Evolutionary conservation across 179 eudicot species (phyloP).

Genomic region (Silene vulgaris): DNA sequence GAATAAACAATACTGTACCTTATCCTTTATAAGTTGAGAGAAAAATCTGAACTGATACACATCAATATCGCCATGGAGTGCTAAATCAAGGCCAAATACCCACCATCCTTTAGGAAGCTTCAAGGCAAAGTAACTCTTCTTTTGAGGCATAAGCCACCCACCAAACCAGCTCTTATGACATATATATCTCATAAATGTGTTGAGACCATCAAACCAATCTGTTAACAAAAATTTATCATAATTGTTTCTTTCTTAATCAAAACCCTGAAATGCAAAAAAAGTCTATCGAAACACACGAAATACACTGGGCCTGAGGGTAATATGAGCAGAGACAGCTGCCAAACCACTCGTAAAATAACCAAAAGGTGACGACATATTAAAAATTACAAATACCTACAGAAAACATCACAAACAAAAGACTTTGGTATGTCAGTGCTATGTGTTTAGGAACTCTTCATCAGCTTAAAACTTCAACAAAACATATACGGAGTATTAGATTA

Average conservation of each 20-base stretch:
- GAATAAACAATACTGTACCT: constrained; percentile 43
- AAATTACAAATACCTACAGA: not conserved
- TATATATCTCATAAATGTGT: constrained; percentile 93
- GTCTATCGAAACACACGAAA: not conserved
- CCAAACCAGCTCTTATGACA: constrained; percentile 99
- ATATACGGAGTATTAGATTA: not conserved
- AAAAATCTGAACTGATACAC: constrained; percentile 97
- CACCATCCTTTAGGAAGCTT: constrained; percentile 96
- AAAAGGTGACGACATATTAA: not conserved
- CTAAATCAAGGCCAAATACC: constrained; percentile 94
- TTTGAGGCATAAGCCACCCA: constrained; percentile 99
- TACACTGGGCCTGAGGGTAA: not conserved
- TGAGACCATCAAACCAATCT: constrained; percentile 99
- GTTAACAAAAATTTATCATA: constrained; percentile 25
- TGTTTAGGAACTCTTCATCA: not conserved
- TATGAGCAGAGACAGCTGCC: constrained; percentile 3
- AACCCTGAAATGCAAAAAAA: not conserved
- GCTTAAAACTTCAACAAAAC: not conserved
- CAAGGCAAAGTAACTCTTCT: constrained; percentile 94
- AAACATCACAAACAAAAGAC: constrained; percentile 10
- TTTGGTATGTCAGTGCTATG: not conserved
- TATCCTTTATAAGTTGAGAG: constrained; percentile 65
- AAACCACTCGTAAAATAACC: not conserved
- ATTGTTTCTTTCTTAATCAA: not conserved
- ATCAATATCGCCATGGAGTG: constrained; percentile 95